Base-by-base conservation (phyloP, 257 asterid species). In the Solanum dulcamara region DNA sequence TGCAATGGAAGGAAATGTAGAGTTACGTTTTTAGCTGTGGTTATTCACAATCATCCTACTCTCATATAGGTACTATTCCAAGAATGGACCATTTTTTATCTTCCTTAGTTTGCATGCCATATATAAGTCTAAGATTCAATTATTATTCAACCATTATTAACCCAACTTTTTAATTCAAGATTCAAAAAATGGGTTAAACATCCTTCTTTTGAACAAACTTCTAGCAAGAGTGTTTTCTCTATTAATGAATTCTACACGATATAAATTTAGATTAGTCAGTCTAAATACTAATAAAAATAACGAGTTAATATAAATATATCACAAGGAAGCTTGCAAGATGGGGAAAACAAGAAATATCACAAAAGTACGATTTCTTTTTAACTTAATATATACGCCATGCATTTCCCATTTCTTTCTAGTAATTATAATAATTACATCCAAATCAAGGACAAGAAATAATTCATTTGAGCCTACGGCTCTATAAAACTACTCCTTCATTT, bases 1-100 rank as follows among this genome's bases (percentile, higher is more conserved):
- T 9, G 87, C 87, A 22, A 67, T 5, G 37, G 60, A 13, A 24
- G 91, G 91, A 24, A 87, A 84, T 67, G 53, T 84, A 10, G 89
- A 85, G 84, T n/a, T n/a, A n/a, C n/a, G n/a, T 84, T 90, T 30
- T 60, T 90, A 32, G 60, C n/a, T 13, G 74, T 85, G 55, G 24
- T 88, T 35, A 46, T 84, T 30, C 70, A 68, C 3, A 33, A 46
- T 13, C 15, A 66, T 13, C 90, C 90, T 20, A 83, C 70, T 57
- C 83, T 90, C 70, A 8, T 88, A 80, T 88, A 74, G 83, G 38
- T 80, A 14, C 6, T 40, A 9, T 83, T 88, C 50, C 0, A 20
- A 67, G 33, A 15, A 13, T 9, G 75, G 44, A 32, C 75, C 75
- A 1, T 67, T n/a, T n/a, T n/a, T n/a, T n/a, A n/a, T n/a, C n/a